A percentile compares a stretch with the other conserved stretches of the same genome.
These are phyloP conservation scores for Volutella citrinella DNA, from an alignment of 2,329 filamentous ascomycete genomes.

Conservation along the genomic window DNA sequence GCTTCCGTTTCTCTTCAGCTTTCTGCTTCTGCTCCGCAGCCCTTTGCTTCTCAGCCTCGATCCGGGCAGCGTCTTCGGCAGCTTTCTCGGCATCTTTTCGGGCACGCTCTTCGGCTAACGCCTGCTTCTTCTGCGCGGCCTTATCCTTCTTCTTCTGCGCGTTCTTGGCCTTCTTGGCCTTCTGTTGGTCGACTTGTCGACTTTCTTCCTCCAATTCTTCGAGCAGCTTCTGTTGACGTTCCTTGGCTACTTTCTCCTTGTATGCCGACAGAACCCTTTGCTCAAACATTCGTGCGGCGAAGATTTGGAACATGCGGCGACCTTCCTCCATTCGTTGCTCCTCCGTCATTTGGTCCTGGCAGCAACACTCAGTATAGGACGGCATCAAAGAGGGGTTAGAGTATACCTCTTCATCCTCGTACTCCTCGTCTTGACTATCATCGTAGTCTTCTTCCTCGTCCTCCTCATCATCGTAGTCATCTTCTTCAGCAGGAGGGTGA, in stretches of 20 bases:
- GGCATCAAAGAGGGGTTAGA: slow-evolving; percentile 38
- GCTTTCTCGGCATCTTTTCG: slow-evolving; percentile 85
- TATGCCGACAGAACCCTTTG: slow-evolving; percentile 96
- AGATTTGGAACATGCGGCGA: slow-evolving; percentile 98
- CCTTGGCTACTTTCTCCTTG: slow-evolving; percentile 90
- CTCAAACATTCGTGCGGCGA: slow-evolving; percentile 98
- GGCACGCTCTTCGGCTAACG: slow-evolving; percentile 86
- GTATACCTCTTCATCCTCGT: slow-evolving; percentile 78
- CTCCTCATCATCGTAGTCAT: slow-evolving; percentile 70
- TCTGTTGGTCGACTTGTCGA: slow-evolving; percentile 70
- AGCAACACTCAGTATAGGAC: slow-evolving; percentile 43
- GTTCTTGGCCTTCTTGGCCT: slow-evolving; percentile 90
- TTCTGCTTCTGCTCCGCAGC: slow-evolving; percentile 76
- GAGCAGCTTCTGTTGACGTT: slow-evolving; percentile 85
- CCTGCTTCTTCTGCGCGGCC: slow-evolving; percentile 82
- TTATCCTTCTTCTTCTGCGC: slow-evolving; percentile 96
- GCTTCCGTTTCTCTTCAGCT: slow-evolving; percentile 86
- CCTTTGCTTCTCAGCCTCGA: slow-evolving; percentile 74
- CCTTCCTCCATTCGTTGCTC: slow-evolving; percentile 99
- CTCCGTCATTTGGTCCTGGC: slow-evolving; percentile 92
- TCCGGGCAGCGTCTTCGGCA: slow-evolving; percentile 75
- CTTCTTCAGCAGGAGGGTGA: slow-evolving; percentile 74
- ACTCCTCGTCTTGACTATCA: slow-evolving; percentile 61
- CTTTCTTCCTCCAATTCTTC: slow-evolving; percentile 89
- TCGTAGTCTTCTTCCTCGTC: slow-evolving; percentile 60